Percentiles rank a stretch among this genome's conserved stretches.
phyloP scores from a whole-genome alignment of 805 yeast genomes.

The Kazachstania bromeliacearum region DNA sequence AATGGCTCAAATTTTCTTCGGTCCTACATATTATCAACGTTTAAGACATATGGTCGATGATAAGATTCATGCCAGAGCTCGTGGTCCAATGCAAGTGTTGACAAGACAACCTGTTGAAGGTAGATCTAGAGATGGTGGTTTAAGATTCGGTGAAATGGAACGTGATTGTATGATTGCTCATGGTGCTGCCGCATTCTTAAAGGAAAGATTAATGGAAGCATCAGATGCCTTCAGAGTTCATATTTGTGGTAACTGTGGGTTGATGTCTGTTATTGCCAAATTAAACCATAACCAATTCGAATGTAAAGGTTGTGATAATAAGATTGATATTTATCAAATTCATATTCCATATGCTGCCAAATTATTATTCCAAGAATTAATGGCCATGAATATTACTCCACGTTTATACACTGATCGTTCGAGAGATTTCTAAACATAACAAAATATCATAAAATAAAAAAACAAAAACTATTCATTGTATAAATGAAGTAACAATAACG shows the following conservation, averaged over 20 bases:
- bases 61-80: conserved; percentile 97
- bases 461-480: conserved; percentile 1
- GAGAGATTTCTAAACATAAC: conserved; percentile 23
- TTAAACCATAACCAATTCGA: conserved; percentile 96
- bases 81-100: conserved; percentile 96
- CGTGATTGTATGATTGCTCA: conserved; percentile 99
- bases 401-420: conserved; percentile 92
- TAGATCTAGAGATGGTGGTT: conserved; percentile 98
- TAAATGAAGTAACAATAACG: background rate
- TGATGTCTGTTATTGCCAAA: conserved; percentile 96
- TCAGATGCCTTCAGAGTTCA: conserved; percentile 98
- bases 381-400: conserved; percentile 99
- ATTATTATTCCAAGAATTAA: conserved; percentile 93
- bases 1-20: conserved; percentile 97
- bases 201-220: conserved; percentile 97
- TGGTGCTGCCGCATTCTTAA: conserved; percentile 97
- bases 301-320: conserved; percentile 96
- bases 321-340: conserved; percentile 94
- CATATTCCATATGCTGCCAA: conserved; percentile 98
- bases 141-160: conserved; percentile 99
- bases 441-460: background rate
- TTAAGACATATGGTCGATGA: conserved; percentile 99
- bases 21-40: conserved; percentile 99
- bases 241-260: conserved; percentile 96
- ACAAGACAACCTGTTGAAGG: conserved; percentile 99